Evolutionary conservation across 177 flowering plant genomes (phyloP).

Genomic region (Vitis hybrid): DNA sequence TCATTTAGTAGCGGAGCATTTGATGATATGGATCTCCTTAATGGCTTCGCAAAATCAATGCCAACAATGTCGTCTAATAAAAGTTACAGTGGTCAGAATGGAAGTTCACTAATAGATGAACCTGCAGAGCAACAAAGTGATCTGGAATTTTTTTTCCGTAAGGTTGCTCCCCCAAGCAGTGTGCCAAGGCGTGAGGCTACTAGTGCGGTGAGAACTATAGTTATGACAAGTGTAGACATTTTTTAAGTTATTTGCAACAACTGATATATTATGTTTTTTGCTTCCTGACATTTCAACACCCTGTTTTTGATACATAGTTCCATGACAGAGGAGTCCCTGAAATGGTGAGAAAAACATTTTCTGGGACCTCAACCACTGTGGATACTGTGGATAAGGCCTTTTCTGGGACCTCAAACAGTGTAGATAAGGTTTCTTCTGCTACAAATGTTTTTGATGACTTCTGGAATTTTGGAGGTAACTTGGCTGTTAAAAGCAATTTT

Average conservation of each 20-base stretch:
- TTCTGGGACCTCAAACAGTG: constrained; percentile 20
- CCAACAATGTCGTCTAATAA: not conserved
- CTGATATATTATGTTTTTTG: not conserved
- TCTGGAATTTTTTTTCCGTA: constrained; percentile 32
- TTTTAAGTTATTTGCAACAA: not conserved
- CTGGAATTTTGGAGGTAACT: constrained; percentile 50
- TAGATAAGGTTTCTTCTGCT: constrained; percentile 30
- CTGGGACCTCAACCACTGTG: constrained; percentile 13
- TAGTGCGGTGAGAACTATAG: constrained; percentile 18
- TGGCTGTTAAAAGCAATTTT: not conserved
- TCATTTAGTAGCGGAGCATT: constrained; percentile 4
- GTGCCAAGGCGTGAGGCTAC: constrained; percentile 33
- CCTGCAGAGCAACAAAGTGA: constrained; percentile 36
- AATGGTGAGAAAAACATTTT: constrained; percentile 15
- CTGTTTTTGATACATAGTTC: constrained; percentile 27
- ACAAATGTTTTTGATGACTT: constrained; percentile 39
- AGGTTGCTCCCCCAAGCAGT: constrained; percentile 31
- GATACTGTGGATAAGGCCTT: not conserved
- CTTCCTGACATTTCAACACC: constrained; percentile 21
- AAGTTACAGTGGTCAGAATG: not conserved
- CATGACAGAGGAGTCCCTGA: constrained; percentile 14
- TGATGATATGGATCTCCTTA: constrained; percentile 15
- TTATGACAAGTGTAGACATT: not conserved
- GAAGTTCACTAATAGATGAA: constrained; percentile 33
- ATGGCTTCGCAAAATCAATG: constrained; percentile 3